These are phyloP conservation scores for Ambrosiella xylebori DNA, from an alignment of 2,329 filamentous ascomycete genomes.

Conservation along the genomic window DNA sequence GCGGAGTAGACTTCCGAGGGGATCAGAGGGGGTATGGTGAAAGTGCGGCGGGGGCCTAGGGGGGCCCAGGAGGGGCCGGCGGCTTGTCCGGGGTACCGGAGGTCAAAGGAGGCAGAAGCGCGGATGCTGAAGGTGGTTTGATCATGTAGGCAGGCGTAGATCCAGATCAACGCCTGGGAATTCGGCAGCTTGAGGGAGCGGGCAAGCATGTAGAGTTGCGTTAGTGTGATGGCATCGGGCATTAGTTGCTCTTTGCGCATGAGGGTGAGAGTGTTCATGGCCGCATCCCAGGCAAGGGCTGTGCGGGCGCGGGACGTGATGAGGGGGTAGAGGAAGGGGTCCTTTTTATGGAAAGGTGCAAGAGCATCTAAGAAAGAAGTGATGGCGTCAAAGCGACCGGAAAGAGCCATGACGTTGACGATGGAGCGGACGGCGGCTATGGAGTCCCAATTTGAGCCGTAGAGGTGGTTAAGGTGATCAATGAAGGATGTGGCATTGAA, in stretches of 20 bases:
- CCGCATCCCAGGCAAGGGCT: not conserved
- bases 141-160: slow-evolving; percentile 18
- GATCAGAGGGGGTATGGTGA: slow-evolving; percentile 11
- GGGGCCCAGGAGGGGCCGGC: not conserved
- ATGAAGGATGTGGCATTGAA: slow-evolving; percentile 29
- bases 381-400: slow-evolving; percentile 17
- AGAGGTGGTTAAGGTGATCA: slow-evolving; percentile 24
- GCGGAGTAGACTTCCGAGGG: slow-evolving; percentile 3
- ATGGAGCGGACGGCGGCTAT: slow-evolving; percentile 22
- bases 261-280: not conserved
- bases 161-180: slow-evolving; percentile 20
- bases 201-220: slow-evolving; percentile 6
- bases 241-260: not conserved
- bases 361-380: not conserved
- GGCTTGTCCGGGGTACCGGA: slow-evolving; percentile 9
- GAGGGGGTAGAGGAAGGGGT: slow-evolving; percentile 8
- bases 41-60: not conserved
- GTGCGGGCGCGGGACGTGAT: slow-evolving; percentile 9
- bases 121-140: slow-evolving; percentile 18
- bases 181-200: slow-evolving; percentile 15
- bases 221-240: slow-evolving; percentile 5
- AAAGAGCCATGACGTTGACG: slow-evolving; percentile 26
- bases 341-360: not conserved
- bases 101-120: slow-evolving; percentile 13
- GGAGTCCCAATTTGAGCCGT: slow-evolving; percentile 30